A percentile compares a stretch with the other conserved stretches of the same genome.
Conservation (phyloP, 2,329 filamentous ascomycete species). For the Reticulascus tulasneorum region DNA sequence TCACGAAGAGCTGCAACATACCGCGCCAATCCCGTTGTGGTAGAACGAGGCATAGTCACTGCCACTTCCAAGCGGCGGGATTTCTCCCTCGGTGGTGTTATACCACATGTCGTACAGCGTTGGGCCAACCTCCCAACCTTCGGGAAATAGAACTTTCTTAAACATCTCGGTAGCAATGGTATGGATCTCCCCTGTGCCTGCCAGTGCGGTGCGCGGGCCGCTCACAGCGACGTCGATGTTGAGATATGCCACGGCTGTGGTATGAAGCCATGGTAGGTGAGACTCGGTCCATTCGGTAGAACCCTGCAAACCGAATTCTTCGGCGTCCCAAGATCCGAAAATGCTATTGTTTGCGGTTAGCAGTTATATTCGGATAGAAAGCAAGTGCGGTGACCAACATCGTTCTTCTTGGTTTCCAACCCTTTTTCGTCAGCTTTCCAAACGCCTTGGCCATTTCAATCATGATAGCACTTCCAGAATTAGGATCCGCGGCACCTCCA, state of each 20-base stretch:
- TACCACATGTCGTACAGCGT: conserved; percentile 12
- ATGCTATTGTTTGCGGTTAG: conserved; percentile 4
- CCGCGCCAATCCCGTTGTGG: conserved; percentile 8
- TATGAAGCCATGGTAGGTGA: conserved; percentile 7
- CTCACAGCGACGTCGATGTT: conserved; percentile 47
- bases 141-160: conserved; percentile 9
- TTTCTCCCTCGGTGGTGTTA: conserved; percentile 6
- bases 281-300: conserved; percentile 10
- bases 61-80: conserved; percentile 4
- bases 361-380: accelerated
- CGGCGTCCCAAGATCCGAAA: conserved; percentile 28
- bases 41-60: conserved; percentile 10
- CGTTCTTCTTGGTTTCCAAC: conserved; percentile 48
- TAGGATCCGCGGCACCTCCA: conserved; percentile 49
- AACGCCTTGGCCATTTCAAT: conserved; percentile 47
- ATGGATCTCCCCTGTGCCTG: conserved; percentile 7
- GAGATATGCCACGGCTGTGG: conserved; percentile 30
- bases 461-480: conserved; percentile 44
- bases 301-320: conserved; percentile 23
- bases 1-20: no score
- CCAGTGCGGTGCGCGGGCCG: conserved; percentile 36
- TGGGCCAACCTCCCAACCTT: conserved; percentile 8
- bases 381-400: no score
- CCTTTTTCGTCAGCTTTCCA: conserved; percentile 38
- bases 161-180: conserved; percentile 8